Conservation (phyloP, 768 basidiomycete genomes). For the Boletus speciosus region DNA sequence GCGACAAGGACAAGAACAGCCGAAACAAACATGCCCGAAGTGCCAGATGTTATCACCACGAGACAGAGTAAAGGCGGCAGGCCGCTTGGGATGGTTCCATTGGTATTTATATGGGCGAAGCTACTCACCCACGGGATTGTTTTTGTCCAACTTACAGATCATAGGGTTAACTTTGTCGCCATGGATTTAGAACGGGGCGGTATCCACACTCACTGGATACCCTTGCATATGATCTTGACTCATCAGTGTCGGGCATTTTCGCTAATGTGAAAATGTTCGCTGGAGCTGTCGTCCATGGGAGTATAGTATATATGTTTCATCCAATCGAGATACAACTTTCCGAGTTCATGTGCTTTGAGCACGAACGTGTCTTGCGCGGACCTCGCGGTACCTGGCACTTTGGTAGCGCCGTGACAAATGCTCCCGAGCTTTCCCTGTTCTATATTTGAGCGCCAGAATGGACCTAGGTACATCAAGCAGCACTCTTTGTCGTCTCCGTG, state of each 20-base stretch:
- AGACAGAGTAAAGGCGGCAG: not conserved
- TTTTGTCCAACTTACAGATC: not conserved
- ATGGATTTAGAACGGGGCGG: not conserved
- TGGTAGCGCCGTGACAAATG: not conserved
- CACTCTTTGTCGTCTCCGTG: not conserved
- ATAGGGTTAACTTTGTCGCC: not conserved
- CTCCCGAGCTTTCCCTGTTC: not conserved
- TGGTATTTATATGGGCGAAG: conserved; percentile 6
- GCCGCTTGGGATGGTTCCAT: not conserved
- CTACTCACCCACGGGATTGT: not conserved
- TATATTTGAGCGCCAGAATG: not conserved
- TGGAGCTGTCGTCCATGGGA: not conserved
- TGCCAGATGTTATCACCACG: not conserved
- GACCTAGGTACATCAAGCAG: not conserved
- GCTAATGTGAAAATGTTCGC: not conserved
- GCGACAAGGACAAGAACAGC: conserved; percentile 14
- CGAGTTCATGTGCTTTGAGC: not conserved
- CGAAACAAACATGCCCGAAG: conserved; percentile 5
- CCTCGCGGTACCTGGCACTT: not conserved
- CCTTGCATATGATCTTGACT: not conserved
- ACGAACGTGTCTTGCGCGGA: conserved; percentile 8
- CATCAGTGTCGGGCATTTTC: not conserved
- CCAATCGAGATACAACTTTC: not conserved
- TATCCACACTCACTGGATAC: not conserved
- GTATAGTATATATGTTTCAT: not conserved